Conservation (phyloP, 768 basidiomycete genomes). For the Amanita rubescens region DNA sequence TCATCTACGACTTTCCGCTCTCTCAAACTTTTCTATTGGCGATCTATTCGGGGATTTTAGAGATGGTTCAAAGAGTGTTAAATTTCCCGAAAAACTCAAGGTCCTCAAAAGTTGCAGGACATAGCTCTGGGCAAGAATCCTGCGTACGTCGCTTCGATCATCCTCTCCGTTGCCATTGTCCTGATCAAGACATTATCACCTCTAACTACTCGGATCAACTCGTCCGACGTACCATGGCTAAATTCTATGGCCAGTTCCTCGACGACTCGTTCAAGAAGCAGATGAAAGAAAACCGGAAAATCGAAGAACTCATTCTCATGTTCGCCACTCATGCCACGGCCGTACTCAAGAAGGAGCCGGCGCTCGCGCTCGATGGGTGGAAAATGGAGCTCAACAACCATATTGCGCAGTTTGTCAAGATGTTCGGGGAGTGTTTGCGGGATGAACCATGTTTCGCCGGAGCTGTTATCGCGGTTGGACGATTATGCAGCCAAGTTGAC, state of each 20-base stretch:
- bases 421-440: conserved; percentile 75
- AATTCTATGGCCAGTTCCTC: conserved; percentile 87
- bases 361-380: conserved; percentile 81
- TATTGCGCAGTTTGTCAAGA: conserved; percentile 79
- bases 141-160: conserved; percentile 49
- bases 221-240: conserved; percentile 82
- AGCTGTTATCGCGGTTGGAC: conserved; percentile 76
- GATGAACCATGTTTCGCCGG: conserved; percentile 76
- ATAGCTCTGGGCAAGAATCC: conserved; percentile 93
- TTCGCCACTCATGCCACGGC: conserved; percentile 89
- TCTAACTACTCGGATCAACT: conserved; percentile 83
- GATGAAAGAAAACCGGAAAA: conserved; percentile 94
- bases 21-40: conserved; percentile 61
- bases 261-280: conserved; percentile 79
- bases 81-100: conserved; percentile 93
- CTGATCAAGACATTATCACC: background rate
- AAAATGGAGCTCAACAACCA: conserved; percentile 90
- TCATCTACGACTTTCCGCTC: conserved; percentile 59
- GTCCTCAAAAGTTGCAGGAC: conserved; percentile 81
- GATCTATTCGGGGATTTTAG: conserved; percentile 77
- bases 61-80: conserved; percentile 77
- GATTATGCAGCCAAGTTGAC: conserved; percentile 77
- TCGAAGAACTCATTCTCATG: conserved; percentile 94
- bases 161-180: background rate
- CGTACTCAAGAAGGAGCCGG: conserved; percentile 84